Evolutionary conservation across 768 basidiomycete species (phyloP), one percentile per base, ranked within the genome.

Genomic region (Xerocomus potaroensis): DNA sequence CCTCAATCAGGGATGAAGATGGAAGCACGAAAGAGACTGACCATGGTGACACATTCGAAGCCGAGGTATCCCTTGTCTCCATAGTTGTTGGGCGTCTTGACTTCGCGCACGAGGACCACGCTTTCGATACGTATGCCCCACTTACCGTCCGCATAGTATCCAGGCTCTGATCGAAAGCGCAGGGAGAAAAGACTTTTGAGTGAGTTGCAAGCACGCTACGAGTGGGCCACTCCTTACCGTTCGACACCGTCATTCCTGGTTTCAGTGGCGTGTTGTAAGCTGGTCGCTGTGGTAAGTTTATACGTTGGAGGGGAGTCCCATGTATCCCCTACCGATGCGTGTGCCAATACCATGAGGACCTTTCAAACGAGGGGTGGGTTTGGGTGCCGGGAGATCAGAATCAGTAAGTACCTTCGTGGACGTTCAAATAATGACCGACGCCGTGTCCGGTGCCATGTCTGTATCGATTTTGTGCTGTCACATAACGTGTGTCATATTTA

Each of bases 401-500:
- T 22, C 8, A 27, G 23, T 9, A 48, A 31, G 29, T 49, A 71
- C 72, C 74, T 75, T 98, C 93, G 58, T 97, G 94, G 0, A 97
- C 94, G 50, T 96, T 96, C 44, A 98, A 68, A 70, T 87, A 98
- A 54, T 89, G 84, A 0, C 95, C 95, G 26, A 99, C 87, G 27
- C 96, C 95, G 57, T 97, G 95, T 0, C 92, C 92, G 16, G 94
- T 96, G 5, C 91, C 89, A 51, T 96, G 93, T 49, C 91, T 86
- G 43, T 7, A 33, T 52, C 29, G 30, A 26, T 27, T 34, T 45
- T 53, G 35, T 43, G 43, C 32, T 14, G 29, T 50, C n/a, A 47
- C 30, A 43, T 33, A 3, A 43, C 12, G n/a, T 30, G 18, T 18
- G 23, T 1, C 18, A 16, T 26, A 18, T n/a, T n/a, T 9, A 39